Percentiles rank a stretch among this genome's conserved stretches.
These are phyloP conservation scores for Laetiporus sulphureus DNA, from an alignment of 1,284 basidiomycete genomes.

Conservation along the genomic window DNA sequence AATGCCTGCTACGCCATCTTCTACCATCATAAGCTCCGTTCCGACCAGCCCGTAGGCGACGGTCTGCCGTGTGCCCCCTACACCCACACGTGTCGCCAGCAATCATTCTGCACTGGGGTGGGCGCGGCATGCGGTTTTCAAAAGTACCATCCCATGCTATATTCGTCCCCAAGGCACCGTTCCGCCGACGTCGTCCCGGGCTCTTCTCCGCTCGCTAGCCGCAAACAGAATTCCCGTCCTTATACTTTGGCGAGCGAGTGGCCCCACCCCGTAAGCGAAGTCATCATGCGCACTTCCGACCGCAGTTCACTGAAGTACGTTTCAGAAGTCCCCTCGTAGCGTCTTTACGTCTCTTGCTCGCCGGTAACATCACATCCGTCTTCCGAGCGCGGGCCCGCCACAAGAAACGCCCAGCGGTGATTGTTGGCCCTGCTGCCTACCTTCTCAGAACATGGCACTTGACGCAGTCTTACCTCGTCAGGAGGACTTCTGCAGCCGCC, in stretches of 20 bases:
- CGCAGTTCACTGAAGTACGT: too few relatives aligned
- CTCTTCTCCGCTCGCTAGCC: constrained; percentile 8
- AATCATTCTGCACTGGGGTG: constrained; percentile 13
- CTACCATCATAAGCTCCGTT: constrained; percentile 5
- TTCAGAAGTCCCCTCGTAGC: too few relatives aligned
- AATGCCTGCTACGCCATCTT: constrained; percentile 3
- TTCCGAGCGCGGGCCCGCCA: too few relatives aligned
- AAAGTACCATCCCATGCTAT: constrained; percentile 12
- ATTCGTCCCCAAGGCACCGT: constrained; percentile 21
- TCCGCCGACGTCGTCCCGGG: constrained; percentile 29
- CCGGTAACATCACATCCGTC: too few relatives aligned
- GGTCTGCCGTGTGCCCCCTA: constrained; percentile 11
- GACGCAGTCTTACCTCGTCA: constrained; percentile 8
- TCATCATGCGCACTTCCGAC: too few relatives aligned
- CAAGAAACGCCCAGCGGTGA: too few relatives aligned
- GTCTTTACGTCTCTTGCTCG: too few relatives aligned
- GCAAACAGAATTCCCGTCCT: constrained; percentile 10
- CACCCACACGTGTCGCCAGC: constrained; percentile 20
- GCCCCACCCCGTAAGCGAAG: too few relatives aligned
- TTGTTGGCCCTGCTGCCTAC: constrained; percentile 10
- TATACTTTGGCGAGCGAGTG: constrained; percentile 7
- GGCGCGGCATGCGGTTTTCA: constrained; percentile 21
- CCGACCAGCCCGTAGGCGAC: constrained; percentile 8
- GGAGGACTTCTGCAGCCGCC: constrained; percentile 4
- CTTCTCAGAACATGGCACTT: neutral